Evolutionary conservation across 2,329 filamentous ascomycete genomes (phyloP).

Genomic region (Lachnellula suecica): DNA sequence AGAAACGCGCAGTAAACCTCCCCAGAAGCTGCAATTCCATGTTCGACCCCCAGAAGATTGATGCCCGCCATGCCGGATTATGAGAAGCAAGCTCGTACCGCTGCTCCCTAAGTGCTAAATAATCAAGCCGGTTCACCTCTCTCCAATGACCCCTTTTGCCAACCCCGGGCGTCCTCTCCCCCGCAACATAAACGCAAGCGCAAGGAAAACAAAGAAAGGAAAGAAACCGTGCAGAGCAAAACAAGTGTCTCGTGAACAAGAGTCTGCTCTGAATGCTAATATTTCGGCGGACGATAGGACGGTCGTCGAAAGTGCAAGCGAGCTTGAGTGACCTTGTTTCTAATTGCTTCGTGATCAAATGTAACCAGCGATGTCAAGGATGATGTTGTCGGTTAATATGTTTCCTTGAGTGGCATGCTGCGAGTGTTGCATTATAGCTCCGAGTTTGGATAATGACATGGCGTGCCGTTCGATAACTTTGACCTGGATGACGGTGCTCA

Average conservation of each 20-base stretch:
- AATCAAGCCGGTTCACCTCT: constrained; percentile 3
- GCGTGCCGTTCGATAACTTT: constrained; percentile 35
- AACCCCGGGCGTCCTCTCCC: constrained; percentile 26
- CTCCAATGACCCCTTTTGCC: constrained; percentile 5
- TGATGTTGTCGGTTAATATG: constrained; percentile 13
- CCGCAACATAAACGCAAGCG: constrained; percentile 19
- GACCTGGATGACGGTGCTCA: constrained; percentile 24
- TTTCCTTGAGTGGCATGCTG: constrained; percentile 13
- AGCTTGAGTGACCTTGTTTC: constrained; percentile 31
- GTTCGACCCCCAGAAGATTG: constrained; percentile 16
- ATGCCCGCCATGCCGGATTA: constrained; percentile 8
- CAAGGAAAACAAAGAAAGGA: constrained; percentile 20
- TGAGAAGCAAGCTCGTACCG: background rate
- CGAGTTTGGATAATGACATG: constrained; percentile 32
- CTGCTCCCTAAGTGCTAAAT: background rate
- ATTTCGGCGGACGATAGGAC: constrained; percentile 17
- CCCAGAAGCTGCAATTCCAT: constrained; percentile 32
- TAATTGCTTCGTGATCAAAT: constrained; percentile 25
- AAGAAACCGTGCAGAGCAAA: constrained; percentile 23
- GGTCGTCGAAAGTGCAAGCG: constrained; percentile 22
- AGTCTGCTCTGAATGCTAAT: constrained; percentile 29
- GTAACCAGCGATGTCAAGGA: constrained; percentile 23
- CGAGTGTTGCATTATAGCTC: constrained; percentile 22
- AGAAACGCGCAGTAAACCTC: constrained; percentile 28
- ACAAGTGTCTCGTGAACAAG: constrained; percentile 25